A percentile compares a stretch with the other conserved stretches of the same genome.
Conservation (phyloP, 352 stramenopile genomes). For the Pythium aristosporum region DNA sequence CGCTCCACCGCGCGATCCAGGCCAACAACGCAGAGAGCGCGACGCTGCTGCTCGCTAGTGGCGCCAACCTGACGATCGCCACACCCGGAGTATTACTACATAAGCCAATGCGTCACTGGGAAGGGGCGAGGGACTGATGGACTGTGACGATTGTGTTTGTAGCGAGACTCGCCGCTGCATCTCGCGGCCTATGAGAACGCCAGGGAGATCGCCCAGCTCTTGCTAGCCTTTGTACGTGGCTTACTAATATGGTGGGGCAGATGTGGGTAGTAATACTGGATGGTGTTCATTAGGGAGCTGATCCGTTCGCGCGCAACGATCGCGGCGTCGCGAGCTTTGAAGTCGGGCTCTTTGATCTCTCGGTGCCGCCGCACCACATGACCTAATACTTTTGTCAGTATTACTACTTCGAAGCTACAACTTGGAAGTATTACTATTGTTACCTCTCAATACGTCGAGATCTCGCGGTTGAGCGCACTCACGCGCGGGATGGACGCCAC, state of each 20-base stretch:
- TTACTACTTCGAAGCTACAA: neutral
- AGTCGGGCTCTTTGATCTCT: constrained; percentile 38
- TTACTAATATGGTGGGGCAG: neutral
- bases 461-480: constrained; percentile 55
- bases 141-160: neutral
- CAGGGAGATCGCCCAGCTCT: constrained; percentile 31
- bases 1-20: constrained; percentile 33
- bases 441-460: constrained; percentile 31
- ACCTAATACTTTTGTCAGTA: constrained; percentile 19
- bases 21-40: constrained; percentile 29
- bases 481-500: constrained; percentile 45
- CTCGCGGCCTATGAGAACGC: constrained; percentile 37
- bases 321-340: constrained; percentile 34
- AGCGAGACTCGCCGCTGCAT: constrained; percentile 35
- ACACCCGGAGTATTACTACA: constrained; percentile 27
- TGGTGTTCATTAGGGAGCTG: constrained; percentile 23
- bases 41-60: constrained; percentile 32
- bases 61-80: constrained; percentile 30
- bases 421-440: neutral
- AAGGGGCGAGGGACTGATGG: neutral
- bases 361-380: constrained; percentile 38
- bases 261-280: too few species aligned
- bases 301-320: constrained; percentile 37
- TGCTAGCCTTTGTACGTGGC: constrained; percentile 32
- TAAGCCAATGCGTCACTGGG: neutral